A percentile compares a stretch with the other conserved stretches of the same genome.
Conservation (phyloP, 768 basidiomycete genomes). For the Porphyrellus cyaneotinctus region DNA sequence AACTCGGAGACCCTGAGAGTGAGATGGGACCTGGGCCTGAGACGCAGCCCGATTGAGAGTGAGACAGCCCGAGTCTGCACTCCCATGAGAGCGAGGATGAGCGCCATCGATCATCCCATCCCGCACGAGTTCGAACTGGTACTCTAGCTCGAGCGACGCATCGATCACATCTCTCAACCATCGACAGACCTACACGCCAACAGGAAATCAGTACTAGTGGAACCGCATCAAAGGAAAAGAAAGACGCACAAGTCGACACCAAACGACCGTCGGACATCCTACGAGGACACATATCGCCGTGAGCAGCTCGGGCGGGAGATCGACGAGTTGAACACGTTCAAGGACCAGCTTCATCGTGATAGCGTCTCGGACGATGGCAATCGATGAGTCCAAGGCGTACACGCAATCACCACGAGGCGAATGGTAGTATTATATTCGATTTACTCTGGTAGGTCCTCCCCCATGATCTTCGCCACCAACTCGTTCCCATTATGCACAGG, state of each 20-base stretch:
- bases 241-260: slow-evolving; percentile 10
- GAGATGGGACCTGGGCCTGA: no score
- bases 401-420: not conserved
- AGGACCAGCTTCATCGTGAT: not conserved
- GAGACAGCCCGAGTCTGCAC: no score
- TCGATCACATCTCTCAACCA: slow-evolving; percentile 20
- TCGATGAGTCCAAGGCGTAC: not conserved
- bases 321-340: not conserved
- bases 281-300: slow-evolving; percentile 7
- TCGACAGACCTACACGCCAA: slow-evolving; percentile 20
- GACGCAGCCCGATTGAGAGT: not conserved
- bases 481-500: slow-evolving; percentile 62
- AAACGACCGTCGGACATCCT: slow-evolving; percentile 8
- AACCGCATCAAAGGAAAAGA: not conserved
- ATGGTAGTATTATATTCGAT: no score
- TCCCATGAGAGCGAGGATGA: not conserved
- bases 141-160: slow-evolving; percentile 32
- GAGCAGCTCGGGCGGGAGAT: slow-evolving; percentile 17
- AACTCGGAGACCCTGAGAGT: no score
- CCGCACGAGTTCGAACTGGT: slow-evolving; percentile 36
- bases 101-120: slow-evolving; percentile 34
- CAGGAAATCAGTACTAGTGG: not conserved
- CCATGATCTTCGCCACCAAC: slow-evolving; percentile 65
- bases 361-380: not conserved
- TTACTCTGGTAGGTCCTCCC: slow-evolving; percentile 33